Evolutionary conservation across 225 moss, liverwort and hornwort species (phyloP).

Genomic region (Marchantia paleacea): DNA sequence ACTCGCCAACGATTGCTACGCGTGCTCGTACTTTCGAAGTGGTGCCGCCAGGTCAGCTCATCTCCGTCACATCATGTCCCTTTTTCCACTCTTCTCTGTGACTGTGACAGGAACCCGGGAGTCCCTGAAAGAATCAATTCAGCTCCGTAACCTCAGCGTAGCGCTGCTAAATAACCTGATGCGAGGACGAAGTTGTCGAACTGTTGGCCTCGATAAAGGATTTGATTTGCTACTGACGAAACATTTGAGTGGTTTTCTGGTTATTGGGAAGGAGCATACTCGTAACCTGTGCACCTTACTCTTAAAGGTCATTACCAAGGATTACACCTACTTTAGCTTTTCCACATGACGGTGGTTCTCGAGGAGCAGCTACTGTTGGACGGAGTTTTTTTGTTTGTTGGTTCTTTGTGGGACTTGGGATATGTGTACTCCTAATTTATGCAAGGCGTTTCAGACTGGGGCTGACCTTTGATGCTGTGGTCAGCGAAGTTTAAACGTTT

Average conservation of each 20-base stretch:
- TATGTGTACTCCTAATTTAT: background rate
- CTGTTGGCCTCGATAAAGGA: background rate
- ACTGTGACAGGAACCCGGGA: background rate
- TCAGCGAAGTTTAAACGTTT: background rate
- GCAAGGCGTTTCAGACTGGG: background rate
- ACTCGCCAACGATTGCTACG: slow-evolving; percentile 95
- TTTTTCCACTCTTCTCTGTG: slow-evolving; percentile 5
- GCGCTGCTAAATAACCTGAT: background rate
- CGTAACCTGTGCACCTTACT: background rate
- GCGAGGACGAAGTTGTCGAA: background rate
- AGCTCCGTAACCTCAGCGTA: background rate
- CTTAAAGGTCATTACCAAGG: background rate
- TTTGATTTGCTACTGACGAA: background rate
- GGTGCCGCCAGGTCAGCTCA: slow-evolving; percentile 87
- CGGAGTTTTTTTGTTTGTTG: background rate
- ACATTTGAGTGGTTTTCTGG: background rate
- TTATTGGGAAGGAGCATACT: background rate
- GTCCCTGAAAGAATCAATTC: background rate
- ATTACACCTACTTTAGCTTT: background rate
- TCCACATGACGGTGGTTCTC: background rate
- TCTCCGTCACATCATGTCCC: background rate
- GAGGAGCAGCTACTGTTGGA: too few species aligned
- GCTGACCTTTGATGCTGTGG: background rate
- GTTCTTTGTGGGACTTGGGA: background rate
- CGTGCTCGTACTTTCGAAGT: slow-evolving; percentile 78